Conservation (phyloP, 208 protist species). For the Acanthamoeba triangularis region DNA sequence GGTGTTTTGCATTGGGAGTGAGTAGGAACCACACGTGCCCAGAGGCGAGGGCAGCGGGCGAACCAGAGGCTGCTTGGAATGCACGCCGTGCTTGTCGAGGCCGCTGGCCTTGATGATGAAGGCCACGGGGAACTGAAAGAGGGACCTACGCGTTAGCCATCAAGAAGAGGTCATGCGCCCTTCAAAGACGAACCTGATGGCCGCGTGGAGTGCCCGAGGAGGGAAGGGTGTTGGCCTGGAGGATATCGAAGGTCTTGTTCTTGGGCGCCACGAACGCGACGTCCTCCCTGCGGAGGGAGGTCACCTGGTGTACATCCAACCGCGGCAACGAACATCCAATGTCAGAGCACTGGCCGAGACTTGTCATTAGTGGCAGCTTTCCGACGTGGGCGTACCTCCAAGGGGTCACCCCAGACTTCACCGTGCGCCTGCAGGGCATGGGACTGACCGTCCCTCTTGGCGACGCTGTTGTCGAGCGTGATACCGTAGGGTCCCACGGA, state of each 20-base stretch:
- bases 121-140: conserved; percentile 60
- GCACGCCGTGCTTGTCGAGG: conserved; percentile 66
- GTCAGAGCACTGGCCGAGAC: no score
- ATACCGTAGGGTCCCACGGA: conserved; percentile 69
- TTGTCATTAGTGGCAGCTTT: neutral
- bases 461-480: conserved; percentile 75
- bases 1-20: no score
- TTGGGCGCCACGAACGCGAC: conserved; percentile 39
- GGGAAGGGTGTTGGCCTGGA: conserved; percentile 42
- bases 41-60: neutral
- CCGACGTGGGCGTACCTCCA: neutral
- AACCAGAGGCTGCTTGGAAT: conserved; percentile 36
- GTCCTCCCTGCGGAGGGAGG: conserved; percentile 54
- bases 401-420: conserved; percentile 59
- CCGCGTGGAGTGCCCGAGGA: conserved; percentile 58
- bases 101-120: conserved; percentile 62
- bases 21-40: neutral
- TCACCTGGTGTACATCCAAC: conserved; percentile 2
- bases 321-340: no score
- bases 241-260: conserved; percentile 34
- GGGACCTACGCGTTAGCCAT: neutral
- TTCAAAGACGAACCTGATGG: conserved; percentile 44
- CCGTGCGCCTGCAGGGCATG: neutral
- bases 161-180: neutral
- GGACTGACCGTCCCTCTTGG: neutral